Conservation (phyloP, 2,329 filamentous ascomycete species). For the Penicillium sp. region DNA sequence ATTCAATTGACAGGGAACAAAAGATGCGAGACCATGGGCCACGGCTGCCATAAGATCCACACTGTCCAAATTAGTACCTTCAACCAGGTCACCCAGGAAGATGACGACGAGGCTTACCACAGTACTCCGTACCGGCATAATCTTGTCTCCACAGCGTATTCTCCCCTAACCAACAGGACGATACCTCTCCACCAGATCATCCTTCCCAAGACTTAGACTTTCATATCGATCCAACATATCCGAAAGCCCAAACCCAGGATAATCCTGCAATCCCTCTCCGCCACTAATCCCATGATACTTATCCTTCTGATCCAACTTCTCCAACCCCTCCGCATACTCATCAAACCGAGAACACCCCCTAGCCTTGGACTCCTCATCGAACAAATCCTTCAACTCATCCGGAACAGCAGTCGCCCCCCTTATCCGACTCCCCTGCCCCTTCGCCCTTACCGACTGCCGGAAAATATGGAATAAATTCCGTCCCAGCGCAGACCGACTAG, state of each 20-base stretch:
- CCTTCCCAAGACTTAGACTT: slow-evolving; percentile 38
- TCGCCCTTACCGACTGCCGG: slow-evolving; percentile 31
- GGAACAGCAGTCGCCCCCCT: slow-evolving; percentile 22
- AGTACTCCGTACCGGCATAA: background rate
- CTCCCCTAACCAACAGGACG: slow-evolving; percentile 7
- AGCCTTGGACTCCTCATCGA: slow-evolving; percentile 26
- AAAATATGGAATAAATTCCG: slow-evolving; percentile 38
- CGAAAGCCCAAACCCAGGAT: slow-evolving; percentile 29
- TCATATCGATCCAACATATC: slow-evolving; percentile 42
- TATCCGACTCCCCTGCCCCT: slow-evolving; percentile 31
- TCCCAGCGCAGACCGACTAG: slow-evolving; percentile 34
- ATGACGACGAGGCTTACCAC: background rate
- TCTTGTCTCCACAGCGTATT: background rate
- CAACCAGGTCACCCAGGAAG: background rate
- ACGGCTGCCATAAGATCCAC: background rate
- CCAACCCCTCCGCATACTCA: slow-evolving; percentile 33
- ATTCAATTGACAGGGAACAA: background rate
- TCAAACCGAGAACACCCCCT: slow-evolving; percentile 25
- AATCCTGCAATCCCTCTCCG: slow-evolving; percentile 24
- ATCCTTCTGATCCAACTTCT: slow-evolving; percentile 34
- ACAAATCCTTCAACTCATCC: slow-evolving; percentile 34
- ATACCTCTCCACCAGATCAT: slow-evolving; percentile 25
- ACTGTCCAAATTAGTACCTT: background rate
- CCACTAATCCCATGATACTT: slow-evolving; percentile 29
- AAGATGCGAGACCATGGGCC: background rate